Evolutionary conservation across 345 rosid species (phyloP), one percentile per base, ranked within the genome.

Genomic region (Ailanthus altissimus): DNA sequence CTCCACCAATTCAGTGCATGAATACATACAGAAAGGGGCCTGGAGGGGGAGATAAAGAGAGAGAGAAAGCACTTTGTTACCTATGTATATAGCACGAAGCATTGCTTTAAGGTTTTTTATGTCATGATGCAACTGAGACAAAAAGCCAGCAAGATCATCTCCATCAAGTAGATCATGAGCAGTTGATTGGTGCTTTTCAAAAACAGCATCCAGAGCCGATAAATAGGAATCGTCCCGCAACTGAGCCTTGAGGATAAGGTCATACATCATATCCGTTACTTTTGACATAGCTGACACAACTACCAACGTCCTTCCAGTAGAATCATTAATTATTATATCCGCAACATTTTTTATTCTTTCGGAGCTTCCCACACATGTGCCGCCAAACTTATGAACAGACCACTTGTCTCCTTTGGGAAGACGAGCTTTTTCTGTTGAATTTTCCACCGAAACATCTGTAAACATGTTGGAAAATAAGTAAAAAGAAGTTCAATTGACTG

Each of bases 221-320:
- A 88, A 26, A 73, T 90, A 97, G 40, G 98, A 89, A 76, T 88
- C 98, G 81, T 92, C 97, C 50, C 97, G 88, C 15, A 91, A 85
- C 69, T 92, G 94, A 54, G 99, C 99, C 91, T 87, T 92, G 83
- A 81, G 42, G 46, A 97, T 85, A 76, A 97, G 92, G 76, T 92
- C 97, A 78, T 92, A 97, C 96, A 97, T 97, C 98, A 97, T 92
- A 84, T 97, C 99, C 0, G 99, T 97, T 76, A 97, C 99, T 84
- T 94, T 94, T 4, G 99, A 92, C 99, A 97, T 91, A 7, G 99
- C 98, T 5, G 97, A 97, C 43, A 97, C 99, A 71, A 97, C 92
- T 58, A 88, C 89, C 80, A 97, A 86, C 81, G 94, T 94, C 85
- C 90, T 88, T 67, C 94, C 94, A 0, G 92, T 81, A 64, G 76